phyloP scores from a whole-genome alignment of 2,329 filamentous ascomycete species.

The Cordyceps militaris region DNA sequence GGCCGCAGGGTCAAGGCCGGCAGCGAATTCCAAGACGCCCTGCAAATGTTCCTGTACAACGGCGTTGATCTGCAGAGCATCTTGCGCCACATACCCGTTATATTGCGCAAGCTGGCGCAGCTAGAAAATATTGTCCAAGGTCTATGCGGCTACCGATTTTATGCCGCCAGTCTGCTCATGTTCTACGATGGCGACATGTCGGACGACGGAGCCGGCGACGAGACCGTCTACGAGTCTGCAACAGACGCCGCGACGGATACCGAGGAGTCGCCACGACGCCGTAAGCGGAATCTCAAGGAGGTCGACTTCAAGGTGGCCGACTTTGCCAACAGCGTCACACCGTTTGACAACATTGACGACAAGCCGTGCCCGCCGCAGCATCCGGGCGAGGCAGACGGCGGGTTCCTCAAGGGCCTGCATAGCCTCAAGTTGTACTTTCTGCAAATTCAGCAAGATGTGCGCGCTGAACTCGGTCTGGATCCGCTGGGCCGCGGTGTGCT shows the following conservation, averaged over 20 bases:
- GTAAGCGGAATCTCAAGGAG: conserved; percentile 45
- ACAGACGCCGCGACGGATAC: conserved; percentile 53
- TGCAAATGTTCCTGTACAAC: conserved; percentile 87
- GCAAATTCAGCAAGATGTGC: conserved; percentile 74
- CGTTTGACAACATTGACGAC: conserved; percentile 61
- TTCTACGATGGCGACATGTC: conserved; percentile 83
- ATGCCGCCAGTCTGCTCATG: conserved; percentile 89
- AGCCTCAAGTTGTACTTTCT: conserved; percentile 79
- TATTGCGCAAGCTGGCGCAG: conserved; percentile 74
- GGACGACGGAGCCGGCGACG: conserved; percentile 39
- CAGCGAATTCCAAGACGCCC: conserved; percentile 77
- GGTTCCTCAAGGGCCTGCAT: conserved; percentile 78
- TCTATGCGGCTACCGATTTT: conserved; percentile 83
- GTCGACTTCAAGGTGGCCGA: conserved; percentile 97
- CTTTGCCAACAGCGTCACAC: conserved; percentile 95
- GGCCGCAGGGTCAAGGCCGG: conserved; percentile 84
- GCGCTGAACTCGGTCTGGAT: conserved; percentile 43
- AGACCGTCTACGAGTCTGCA: conserved; percentile 48
- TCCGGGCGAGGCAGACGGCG: conserved; percentile 73
- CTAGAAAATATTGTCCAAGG: conserved; percentile 77
- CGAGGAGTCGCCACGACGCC: conserved; percentile 44
- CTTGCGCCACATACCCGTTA: conserved; percentile 76
- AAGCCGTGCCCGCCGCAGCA: conserved; percentile 73
- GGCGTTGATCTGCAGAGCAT: conserved; percentile 76
- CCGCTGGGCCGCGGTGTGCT: conserved; percentile 23